Conservation (phyloP, 108 stramenopile genomes). For the Phaeodactylum tricornutum region DNA sequence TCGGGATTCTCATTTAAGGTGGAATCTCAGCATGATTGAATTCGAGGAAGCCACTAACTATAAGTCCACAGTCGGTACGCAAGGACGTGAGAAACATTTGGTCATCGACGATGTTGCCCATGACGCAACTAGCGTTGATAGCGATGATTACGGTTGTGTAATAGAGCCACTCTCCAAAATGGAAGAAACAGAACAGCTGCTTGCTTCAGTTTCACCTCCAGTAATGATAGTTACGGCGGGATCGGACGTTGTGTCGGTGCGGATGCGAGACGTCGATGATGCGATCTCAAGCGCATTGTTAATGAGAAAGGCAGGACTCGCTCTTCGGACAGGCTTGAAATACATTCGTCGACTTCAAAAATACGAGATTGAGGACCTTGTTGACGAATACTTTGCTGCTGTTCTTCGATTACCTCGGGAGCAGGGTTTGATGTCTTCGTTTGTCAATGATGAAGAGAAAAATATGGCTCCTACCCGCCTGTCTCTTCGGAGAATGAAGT, state of each 20-base stretch:
- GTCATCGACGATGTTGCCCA: constrained; percentile 3
- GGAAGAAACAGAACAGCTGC: too few species aligned
- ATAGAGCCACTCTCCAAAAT: constrained; percentile 3
- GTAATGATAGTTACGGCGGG: constrained; percentile 35
- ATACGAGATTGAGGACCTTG: constrained; percentile 35
- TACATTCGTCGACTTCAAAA: constrained; percentile 45
- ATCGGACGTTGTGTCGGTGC: constrained; percentile 35
- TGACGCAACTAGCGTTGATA: constrained; percentile 37
- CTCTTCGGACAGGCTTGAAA: constrained; percentile 41
- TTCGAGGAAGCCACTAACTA: too few species aligned
- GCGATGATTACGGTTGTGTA: constrained; percentile 71
- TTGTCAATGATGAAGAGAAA: not conserved
- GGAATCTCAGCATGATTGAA: constrained; percentile 29
- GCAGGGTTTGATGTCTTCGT: not conserved
- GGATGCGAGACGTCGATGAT: constrained; percentile 64
- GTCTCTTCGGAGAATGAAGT: constrained; percentile 53
- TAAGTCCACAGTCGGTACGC: too few species aligned
- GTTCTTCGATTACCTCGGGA: constrained; percentile 25
- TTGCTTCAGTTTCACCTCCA: constrained; percentile 30
- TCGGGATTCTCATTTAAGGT: constrained; percentile 51
- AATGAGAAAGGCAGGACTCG: constrained; percentile 37
- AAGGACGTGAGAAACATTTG: not conserved
- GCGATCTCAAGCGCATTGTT: constrained; percentile 47
- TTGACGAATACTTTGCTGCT: constrained; percentile 47
- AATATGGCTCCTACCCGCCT: constrained; percentile 9